Evolutionary conservation across 2,329 filamentous ascomycete genomes (phyloP).

Genomic region (Ophiocordyceps australis): DNA sequence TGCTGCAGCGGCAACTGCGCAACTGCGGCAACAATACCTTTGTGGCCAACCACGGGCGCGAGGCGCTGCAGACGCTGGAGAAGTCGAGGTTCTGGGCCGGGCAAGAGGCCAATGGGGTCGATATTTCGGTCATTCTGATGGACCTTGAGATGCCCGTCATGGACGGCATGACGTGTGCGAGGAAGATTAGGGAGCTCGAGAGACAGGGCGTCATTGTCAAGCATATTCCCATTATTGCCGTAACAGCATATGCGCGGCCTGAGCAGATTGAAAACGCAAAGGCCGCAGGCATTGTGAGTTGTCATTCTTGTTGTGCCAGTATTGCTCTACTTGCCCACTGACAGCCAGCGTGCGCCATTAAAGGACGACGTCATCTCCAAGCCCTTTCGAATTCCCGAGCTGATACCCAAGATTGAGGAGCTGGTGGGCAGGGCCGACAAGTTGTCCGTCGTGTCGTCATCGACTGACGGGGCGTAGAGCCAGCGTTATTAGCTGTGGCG

Average conservation of each 20-base stretch:
- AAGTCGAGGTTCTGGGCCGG: constrained; percentile 37
- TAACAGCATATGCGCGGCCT: constrained; percentile 62
- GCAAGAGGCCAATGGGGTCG: constrained; percentile 24
- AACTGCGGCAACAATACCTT: constrained; percentile 41
- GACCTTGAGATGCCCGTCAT: constrained; percentile 73
- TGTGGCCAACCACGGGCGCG: constrained; percentile 46
- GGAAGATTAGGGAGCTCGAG: constrained; percentile 51
- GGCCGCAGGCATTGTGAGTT: constrained; percentile 51
- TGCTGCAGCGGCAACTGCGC: constrained; percentile 41
- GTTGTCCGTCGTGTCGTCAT: constrained; percentile 11
- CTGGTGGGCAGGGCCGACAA: constrained; percentile 23
- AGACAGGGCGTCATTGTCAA: constrained; percentile 36
- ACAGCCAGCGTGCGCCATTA: no score
- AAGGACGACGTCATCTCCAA: constrained; percentile 63
- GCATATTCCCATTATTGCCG: constrained; percentile 64
- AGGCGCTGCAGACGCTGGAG: constrained; percentile 39
- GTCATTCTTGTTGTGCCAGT: no score
- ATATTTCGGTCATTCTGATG: constrained; percentile 56
- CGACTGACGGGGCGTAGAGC: no score
- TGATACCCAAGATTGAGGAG: constrained; percentile 49
- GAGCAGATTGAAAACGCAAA: constrained; percentile 59
- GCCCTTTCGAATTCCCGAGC: constrained; percentile 57
- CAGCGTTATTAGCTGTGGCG: no score
- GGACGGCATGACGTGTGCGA: constrained; percentile 61
- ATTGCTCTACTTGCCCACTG: no score